These are phyloP conservation scores for Erigeron canadensis DNA, from an alignment of 129 eudicot species.

Conservation along the genomic window DNA sequence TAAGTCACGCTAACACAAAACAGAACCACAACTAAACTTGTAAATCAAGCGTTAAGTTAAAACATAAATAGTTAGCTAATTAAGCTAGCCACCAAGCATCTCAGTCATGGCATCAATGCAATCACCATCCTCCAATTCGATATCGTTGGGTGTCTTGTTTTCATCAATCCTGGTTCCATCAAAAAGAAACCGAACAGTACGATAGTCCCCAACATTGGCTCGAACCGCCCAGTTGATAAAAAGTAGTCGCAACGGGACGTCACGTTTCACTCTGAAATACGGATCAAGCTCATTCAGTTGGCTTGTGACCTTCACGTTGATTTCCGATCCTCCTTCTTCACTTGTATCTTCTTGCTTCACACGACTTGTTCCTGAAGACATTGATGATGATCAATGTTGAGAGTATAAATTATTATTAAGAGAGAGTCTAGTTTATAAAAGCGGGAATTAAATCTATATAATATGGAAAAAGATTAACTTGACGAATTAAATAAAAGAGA, in stretches of 20 bases:
- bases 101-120: constrained; percentile 21
- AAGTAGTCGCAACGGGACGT: constrained; percentile 15
- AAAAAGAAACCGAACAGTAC: constrained; percentile 3
- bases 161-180: constrained; percentile 13
- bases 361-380: background rate
- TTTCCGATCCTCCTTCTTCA: background rate
- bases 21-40: no score
- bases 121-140: constrained; percentile 19
- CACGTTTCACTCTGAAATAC: constrained; percentile 14
- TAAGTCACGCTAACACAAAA: no score
- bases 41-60: no score
- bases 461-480: no score
- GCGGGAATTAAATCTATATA: no score
- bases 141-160: background rate
- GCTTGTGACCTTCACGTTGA: constrained; percentile 23
- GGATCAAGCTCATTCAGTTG: constrained; percentile 20
- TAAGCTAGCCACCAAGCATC: constrained; percentile 4
- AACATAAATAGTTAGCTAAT: no score
- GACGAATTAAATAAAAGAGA: no score
- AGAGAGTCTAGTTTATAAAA: no score
- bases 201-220: constrained; percentile 4
- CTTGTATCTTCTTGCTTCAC: constrained; percentile 20
- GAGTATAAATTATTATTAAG: no score
- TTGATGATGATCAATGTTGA: background rate
- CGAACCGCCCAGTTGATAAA: constrained; percentile 17